Evolutionary conservation across 139 green algal species (phyloP).

Genomic region (Nannochloris sp.): DNA sequence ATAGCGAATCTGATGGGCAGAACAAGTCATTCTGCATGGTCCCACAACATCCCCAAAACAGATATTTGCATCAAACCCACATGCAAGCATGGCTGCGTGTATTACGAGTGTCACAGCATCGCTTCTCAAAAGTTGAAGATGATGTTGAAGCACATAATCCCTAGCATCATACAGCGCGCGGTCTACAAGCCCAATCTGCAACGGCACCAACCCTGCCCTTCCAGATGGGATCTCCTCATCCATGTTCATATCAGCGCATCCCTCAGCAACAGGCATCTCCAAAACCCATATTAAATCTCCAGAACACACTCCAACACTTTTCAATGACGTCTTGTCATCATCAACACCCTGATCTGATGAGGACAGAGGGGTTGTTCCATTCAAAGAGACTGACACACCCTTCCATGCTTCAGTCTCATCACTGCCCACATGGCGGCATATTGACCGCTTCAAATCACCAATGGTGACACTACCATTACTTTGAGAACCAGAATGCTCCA

Average conservation of each 20-base stretch:
- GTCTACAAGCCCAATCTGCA: background rate
- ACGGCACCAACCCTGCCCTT: background rate
- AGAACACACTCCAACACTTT: slow-evolving; percentile 15
- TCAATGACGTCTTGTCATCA: slow-evolving; percentile 6
- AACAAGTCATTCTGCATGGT: background rate
- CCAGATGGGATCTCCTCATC: background rate
- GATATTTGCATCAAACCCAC: slow-evolving; percentile 7
- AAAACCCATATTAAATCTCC: slow-evolving; percentile 37
- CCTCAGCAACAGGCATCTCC: background rate
- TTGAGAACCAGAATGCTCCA: too few relatives aligned
- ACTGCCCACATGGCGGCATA: background rate
- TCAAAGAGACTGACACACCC: background rate
- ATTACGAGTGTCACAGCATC: slow-evolving; percentile 25
- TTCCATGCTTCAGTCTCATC: background rate
- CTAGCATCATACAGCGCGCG: too few relatives aligned
- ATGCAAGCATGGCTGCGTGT: slow-evolving; percentile 37
- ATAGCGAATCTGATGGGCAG: background rate
- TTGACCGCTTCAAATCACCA: too few relatives aligned
- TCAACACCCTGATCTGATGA: background rate
- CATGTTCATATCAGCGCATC: background rate
- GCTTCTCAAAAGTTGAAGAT: too few relatives aligned
- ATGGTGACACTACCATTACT: too few relatives aligned
- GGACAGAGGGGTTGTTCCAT: background rate
- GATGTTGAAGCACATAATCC: too few relatives aligned
- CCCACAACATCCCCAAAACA: background rate